These are phyloP conservation scores for Aspergillus jensenii DNA, from an alignment of 2,329 filamentous ascomycete species.

Conservation along the genomic window DNA sequence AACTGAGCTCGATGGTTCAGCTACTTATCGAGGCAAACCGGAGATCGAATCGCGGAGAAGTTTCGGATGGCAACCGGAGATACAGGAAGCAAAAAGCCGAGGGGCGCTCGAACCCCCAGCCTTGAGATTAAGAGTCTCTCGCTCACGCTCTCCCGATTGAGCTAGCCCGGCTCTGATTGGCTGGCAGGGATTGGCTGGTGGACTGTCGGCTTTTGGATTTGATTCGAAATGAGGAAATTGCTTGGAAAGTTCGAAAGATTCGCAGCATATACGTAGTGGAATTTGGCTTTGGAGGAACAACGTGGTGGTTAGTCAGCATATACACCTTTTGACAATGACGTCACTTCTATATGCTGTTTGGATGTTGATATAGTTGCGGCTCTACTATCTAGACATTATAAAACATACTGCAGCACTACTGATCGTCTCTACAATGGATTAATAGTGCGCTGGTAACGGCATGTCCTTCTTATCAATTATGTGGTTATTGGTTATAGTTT, in stretches of 20 bases:
- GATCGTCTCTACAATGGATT: neutral
- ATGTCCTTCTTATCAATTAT: neutral
- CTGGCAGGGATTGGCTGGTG: neutral
- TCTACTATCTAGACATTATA: neutral
- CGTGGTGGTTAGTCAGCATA: neutral
- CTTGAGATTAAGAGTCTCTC: slow-evolving; percentile 46
- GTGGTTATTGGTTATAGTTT: slow-evolving; percentile 31
- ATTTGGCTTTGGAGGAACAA: no score
- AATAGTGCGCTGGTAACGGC: neutral
- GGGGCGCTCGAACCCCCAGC: slow-evolving; percentile 46
- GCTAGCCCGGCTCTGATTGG: slow-evolving; percentile 44
- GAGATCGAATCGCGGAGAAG: neutral
- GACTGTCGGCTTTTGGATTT: no score
- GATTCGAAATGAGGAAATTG: no score
- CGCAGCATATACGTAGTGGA: no score
- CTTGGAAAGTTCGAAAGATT: no score
- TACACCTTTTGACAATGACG: neutral
- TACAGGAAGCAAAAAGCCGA: slow-evolving; percentile 26
- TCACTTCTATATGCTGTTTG: neutral
- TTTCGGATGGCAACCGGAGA: neutral
- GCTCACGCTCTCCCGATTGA: slow-evolving; percentile 53
- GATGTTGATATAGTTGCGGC: no score
- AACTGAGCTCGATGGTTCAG: neutral
- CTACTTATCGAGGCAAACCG: neutral
- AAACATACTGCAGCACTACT: neutral